Evolutionary conservation across 1,139 yeast genomes (phyloP), one percentile per base, ranked within the genome.

Genomic region (Saccharomyces hybrid): DNA sequence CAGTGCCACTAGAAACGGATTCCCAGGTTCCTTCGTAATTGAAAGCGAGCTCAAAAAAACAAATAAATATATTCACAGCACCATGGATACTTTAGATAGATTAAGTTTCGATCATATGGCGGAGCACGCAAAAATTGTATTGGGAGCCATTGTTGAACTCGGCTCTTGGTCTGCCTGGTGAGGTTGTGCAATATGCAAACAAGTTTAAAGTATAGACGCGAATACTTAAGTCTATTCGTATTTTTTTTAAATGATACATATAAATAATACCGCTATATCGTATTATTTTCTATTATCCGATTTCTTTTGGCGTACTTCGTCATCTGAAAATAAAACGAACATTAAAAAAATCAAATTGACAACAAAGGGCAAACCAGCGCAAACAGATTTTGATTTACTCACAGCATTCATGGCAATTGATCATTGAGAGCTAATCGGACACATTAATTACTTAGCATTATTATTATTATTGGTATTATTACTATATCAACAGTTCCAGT

Each of bases 1-100:
- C 3, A 83, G 95, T 52, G 96, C 97, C 1, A 71, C 83, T 52
- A 84, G 86, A 68, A 81, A 81, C 62, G 97, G 97, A 1, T 88
- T 78, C 69, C 97, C 97, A 9, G 79, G 89, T 23, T 79, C 90
- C 46, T 88, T 89, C 70, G 85, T 88, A 54, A 81, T 88, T 60
- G 99, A 91, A 70, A 78, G 88, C 52, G 85, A 79, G 58, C 78
- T 88, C 70, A 76, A 79, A 56, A 76, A 78, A 60, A 75, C 83
- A 6, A 84, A 82, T 70, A 84, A 83, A 50, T 84, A 75, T 66
- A 84, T 89, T 59, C 98, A 91, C 72, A 80, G 88, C 44, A 78
- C 82, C 1, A 71, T 81, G 71, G 99, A 93, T 68, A 89, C 96
- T 5, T 70, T 91, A 57, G 97, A 89, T 65, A 76, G 87, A 62